A percentile compares a stretch with the other conserved stretches of the same genome.
Conservation (phyloP, 768 basidiomycete species). For the Boletus tomentosulus region DNA sequence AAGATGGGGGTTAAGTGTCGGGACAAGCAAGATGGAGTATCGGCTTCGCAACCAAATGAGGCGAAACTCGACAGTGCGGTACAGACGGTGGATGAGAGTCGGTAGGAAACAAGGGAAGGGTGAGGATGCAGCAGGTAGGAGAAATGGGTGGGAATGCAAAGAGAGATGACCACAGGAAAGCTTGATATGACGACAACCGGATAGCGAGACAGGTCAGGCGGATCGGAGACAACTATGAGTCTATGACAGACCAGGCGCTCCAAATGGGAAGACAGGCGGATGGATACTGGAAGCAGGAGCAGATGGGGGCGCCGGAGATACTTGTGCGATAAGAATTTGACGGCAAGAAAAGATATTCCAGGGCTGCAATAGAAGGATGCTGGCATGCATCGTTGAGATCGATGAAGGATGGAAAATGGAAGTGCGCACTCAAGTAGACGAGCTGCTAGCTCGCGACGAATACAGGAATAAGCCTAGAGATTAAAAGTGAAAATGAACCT, state of each 20-base stretch:
- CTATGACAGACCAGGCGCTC: not conserved
- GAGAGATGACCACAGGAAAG: not conserved
- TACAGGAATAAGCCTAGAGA: no score
- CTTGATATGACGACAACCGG: not conserved
- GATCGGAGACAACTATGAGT: not conserved
- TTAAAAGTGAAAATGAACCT: no score
- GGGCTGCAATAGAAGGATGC: not conserved
- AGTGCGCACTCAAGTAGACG: not conserved
- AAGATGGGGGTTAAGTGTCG: no score
- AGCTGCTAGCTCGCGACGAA: not conserved
- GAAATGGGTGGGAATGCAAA: no score
- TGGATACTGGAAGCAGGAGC: not conserved
- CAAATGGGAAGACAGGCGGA: not conserved
- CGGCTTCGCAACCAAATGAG: no score
- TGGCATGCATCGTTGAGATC: not conserved
- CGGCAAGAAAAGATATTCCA: no score
- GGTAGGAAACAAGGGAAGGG: no score
- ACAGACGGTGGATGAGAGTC: no score
- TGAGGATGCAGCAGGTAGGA: no score
- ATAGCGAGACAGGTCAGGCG: no score
- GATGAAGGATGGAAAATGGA: not conserved
- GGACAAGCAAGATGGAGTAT: no score
- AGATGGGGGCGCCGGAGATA: not conserved
- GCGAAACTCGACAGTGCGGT: no score
- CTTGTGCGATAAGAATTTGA: not conserved